Percentiles rank a stretch among this genome's conserved stretches.
Evolutionary conservation across 768 basidiomycete genomes (phyloP).

Genomic region (Coprinopsis strossmayeri): DNA sequence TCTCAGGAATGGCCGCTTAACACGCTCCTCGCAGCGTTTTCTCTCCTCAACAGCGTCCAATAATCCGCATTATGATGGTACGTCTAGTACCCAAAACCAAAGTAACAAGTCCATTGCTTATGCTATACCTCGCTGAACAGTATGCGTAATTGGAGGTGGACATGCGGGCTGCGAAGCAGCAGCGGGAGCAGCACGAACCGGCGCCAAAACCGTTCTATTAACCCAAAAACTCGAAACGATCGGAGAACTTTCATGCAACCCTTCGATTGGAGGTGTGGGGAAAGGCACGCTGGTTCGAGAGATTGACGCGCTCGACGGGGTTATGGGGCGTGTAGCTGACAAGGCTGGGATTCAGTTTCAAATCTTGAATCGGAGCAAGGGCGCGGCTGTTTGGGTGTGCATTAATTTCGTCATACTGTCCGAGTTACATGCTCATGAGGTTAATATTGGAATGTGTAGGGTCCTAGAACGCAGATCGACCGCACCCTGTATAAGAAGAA

Average conservation of each 20-base stretch:
- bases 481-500: slow-evolving; percentile 74
- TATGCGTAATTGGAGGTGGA: slow-evolving; percentile 86
- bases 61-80: slow-evolving; percentile 7
- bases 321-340: slow-evolving; percentile 86
- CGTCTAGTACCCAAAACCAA: background rate
- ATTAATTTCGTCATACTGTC: background rate
- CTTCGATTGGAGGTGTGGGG: slow-evolving; percentile 86
- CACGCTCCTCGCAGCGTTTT: background rate
- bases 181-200: slow-evolving; percentile 75
- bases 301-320: slow-evolving; percentile 84
- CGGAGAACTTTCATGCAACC: slow-evolving; percentile 85
- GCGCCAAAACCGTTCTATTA: slow-evolving; percentile 73
- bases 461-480: slow-evolving; percentile 86
- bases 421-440: too few relatives aligned
- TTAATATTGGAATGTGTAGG: slow-evolving; percentile 36
- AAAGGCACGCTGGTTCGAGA: slow-evolving; percentile 91
- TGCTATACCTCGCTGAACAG: slow-evolving; percentile 21
- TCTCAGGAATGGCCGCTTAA: slow-evolving; percentile 3
- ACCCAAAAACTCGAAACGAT: slow-evolving; percentile 80
- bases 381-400: slow-evolving; percentile 83
- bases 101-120: background rate
- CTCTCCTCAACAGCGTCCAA: background rate
- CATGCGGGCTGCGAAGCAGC: slow-evolving; percentile 94
- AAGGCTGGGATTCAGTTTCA: slow-evolving; percentile 87
- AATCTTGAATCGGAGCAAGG: slow-evolving; percentile 79